A percentile compares a stretch with the other conserved stretches of the same genome.
Conservation (phyloP, 2,329 filamentous ascomycete species). For the Pyricularia sp. region DNA sequence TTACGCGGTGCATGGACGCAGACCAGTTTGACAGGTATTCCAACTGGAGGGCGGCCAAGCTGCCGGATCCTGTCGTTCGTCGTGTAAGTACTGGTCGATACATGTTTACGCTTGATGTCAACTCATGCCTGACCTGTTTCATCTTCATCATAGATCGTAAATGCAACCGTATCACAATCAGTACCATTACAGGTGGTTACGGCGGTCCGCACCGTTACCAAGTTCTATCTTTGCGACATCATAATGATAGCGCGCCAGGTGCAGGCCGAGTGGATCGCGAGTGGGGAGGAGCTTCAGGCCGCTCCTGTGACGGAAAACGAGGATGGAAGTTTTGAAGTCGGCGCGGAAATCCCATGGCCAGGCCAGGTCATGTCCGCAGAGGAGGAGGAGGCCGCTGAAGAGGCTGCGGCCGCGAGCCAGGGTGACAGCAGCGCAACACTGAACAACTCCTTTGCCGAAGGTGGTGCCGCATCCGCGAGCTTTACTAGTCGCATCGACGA, state of each 20-base stretch:
- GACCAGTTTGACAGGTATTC: conserved; percentile 63
- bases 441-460: conserved; percentile 6
- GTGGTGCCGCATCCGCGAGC: not conserved
- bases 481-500: conserved; percentile 6
- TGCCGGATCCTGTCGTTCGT: conserved; percentile 60
- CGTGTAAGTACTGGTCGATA: conserved; percentile 36
- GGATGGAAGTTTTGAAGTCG: conserved; percentile 13
- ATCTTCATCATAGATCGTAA: conserved; percentile 49
- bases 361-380: conserved; percentile 14
- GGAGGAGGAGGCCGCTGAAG: conserved; percentile 12
- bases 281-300: conserved; percentile 45
- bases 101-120: not conserved
- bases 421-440: conserved; percentile 14
- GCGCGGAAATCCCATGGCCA: conserved; percentile 16
- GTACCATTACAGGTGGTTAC: conserved; percentile 65
- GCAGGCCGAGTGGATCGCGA: conserved; percentile 60
- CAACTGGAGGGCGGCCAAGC: conserved; percentile 58
- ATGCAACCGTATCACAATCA: conserved; percentile 72
- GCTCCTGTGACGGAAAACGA: conserved; percentile 32
- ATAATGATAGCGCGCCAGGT: conserved; percentile 63
- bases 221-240: conserved; percentile 68
- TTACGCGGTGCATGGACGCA: conserved; percentile 55
- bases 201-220: conserved; percentile 67
- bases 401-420: conserved; percentile 7
- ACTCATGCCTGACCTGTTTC: not conserved